Evolutionary conservation across 2,329 filamentous ascomycete genomes (phyloP), one percentile per base, ranked within the genome.

Genomic region (Sordariomycetes sp.): DNA sequence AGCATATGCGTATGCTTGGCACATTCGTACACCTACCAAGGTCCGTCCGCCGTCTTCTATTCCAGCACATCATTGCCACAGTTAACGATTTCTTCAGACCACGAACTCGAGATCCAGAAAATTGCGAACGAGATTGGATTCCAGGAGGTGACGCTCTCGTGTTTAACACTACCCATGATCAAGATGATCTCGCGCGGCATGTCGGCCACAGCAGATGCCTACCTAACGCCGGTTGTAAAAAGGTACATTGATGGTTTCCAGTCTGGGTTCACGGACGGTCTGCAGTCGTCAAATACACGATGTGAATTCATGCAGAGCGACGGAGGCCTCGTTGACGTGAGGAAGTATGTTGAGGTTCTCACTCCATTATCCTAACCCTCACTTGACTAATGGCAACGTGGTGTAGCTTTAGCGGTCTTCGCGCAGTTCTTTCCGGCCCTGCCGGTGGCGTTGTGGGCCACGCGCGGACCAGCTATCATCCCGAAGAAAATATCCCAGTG

Each of bases 1-100:
- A 95, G 89, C 66, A 85, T 96, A 62, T 90, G 91, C 2, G 89
- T 96, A 1, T 95, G 89, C 64, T 72, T 96, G 59, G 91, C 96
- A 84, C 91, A 96, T 66, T 87, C 87, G 4, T 96, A 96, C 67
- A 45, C 39, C 10, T 45, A n/a, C 17, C 39, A 45, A 45, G 39
- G 39, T 45, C 2, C 39, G 39, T 7, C n/a, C 13, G 6, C 28
- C 28, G 4, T 32, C 13, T 95, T 90, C 0, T 96, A 89, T 65
- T 90, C 90, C 1, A 82, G 8, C 4, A 17, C 8, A 17, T 17
- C 7, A 6, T 6, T n/a, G 2, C 17, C 13, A 7, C 39, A 6
- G 2, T 7, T 45, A 45, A 45, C 2, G 2, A n/a, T 17, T n/a
- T n/a, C 6, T 17, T 6, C 7, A 52, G 42, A 57, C 10, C 55